Percentiles rank a stretch among this genome's conserved stretches.
Evolutionary conservation across 495 filamentous ascomycete species (phyloP).

Genomic region (Neurospora sublineolata): DNA sequence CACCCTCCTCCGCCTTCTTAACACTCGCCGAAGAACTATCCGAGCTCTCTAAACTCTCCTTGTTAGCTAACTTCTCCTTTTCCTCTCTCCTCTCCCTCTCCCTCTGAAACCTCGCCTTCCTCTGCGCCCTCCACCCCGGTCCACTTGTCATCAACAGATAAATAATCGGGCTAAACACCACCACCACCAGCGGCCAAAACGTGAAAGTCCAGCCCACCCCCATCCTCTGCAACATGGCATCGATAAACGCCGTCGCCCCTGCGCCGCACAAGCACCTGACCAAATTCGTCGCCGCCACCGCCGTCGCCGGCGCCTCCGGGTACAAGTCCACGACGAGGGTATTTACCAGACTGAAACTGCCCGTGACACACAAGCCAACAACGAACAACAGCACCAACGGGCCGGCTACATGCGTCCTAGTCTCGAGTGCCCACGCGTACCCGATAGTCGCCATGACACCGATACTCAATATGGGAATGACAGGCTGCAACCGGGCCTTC

Average conservation of each 20-base stretch:
- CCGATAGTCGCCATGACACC: constrained; percentile 33
- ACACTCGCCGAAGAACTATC: neutral
- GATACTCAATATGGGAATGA: constrained; percentile 35
- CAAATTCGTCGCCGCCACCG: constrained; percentile 37
- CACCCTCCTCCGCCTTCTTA: neutral
- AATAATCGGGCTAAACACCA: constrained; percentile 25
- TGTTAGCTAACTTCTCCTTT: neutral
- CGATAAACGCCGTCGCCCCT: constrained; percentile 31
- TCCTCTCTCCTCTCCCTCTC: constrained; percentile 15
- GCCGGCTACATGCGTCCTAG: constrained; percentile 32
- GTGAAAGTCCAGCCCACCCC: constrained; percentile 40
- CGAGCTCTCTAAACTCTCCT: neutral
- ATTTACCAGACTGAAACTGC: constrained; percentile 39
- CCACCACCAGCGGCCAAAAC: constrained; percentile 28
- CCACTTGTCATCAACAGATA: constrained; percentile 28
- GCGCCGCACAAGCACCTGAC: constrained; percentile 35
- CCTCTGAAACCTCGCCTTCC: constrained; percentile 16
- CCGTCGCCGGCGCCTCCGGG: constrained; percentile 34
- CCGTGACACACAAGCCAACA: constrained; percentile 41
- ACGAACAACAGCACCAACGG: constrained; percentile 47
- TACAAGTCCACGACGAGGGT: constrained; percentile 37
- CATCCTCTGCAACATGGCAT: constrained; percentile 29
- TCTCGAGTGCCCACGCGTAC: constrained; percentile 49
- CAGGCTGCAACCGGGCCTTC: constrained; percentile 45
- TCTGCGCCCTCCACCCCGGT: constrained; percentile 31